phyloP scores from a whole-genome alignment of 164 flowering plant species.

The Santalum album region DNA sequence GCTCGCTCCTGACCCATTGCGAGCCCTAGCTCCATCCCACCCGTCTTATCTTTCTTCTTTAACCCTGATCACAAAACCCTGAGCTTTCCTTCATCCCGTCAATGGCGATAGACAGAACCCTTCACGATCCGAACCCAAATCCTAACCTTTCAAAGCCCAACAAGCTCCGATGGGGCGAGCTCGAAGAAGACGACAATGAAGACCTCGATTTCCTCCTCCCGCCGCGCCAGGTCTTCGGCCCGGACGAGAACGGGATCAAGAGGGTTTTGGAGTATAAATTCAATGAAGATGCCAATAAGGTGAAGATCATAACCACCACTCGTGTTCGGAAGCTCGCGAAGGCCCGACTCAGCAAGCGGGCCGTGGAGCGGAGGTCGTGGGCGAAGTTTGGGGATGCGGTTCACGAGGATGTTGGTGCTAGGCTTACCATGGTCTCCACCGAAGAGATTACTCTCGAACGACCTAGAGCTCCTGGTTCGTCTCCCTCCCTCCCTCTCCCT shows the following conservation, averaged over 20 bases:
- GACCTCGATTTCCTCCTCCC: slow-evolving; percentile 69
- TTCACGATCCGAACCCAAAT: too few species aligned
- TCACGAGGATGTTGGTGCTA: slow-evolving; percentile 47
- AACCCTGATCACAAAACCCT: too few species aligned
- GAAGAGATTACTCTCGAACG: slow-evolving; percentile 80
- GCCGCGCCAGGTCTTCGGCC: slow-evolving; percentile 61
- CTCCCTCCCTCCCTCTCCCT: background rate
- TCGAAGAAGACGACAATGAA: slow-evolving; percentile 62
- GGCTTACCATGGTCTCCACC: slow-evolving; percentile 81
- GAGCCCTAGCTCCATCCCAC: too few species aligned
- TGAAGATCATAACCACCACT: slow-evolving; percentile 69
- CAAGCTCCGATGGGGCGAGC: slow-evolving; percentile 54
- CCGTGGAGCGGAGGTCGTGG: slow-evolving; percentile 77
- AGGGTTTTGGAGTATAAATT: slow-evolving; percentile 68
- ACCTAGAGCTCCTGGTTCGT: slow-evolving; percentile 72
- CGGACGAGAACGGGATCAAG: slow-evolving; percentile 74
- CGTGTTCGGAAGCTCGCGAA: slow-evolving; percentile 64
- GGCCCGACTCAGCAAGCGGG: slow-evolving; percentile 66
- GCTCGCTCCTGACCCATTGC: too few species aligned
- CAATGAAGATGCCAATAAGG: slow-evolving; percentile 65
- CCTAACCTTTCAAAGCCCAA: too few species aligned
- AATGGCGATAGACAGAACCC: too few species aligned
- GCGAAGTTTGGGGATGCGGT: slow-evolving; percentile 80
- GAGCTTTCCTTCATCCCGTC: too few species aligned
- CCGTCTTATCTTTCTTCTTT: too few species aligned